Base-by-base conservation (phyloP, 768 basidiomycete species). In the Pleurotus salmoneostramineus region DNA sequence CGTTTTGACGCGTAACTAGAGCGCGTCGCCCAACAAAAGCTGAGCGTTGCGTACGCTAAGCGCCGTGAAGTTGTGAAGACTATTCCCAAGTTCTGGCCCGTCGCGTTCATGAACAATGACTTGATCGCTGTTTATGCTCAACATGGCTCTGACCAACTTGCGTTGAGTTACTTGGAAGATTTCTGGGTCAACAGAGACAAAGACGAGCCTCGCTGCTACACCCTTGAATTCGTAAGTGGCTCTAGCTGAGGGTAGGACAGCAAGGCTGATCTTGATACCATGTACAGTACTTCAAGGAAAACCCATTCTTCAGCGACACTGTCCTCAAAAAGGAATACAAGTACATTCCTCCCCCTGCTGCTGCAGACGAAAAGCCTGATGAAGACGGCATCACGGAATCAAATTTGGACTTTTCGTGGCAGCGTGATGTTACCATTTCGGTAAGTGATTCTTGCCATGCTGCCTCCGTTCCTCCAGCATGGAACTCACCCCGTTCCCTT, bases 251-350 rank as follows among this genome's bases (percentile, higher is more conserved):
- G 34, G 32, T 37, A n/a, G 35, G 50, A 11, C 58, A 43, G 44
- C 21, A 27, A 27, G 21, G 21, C 21, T 27, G 21, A 27, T 40
- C 45, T 47, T 14, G 43, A 31, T 12, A 34, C 35, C 31, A 0
- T 50, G 33, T 11, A 50, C 45, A 94, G 92, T 68, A 89, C 67
- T 94, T 93, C 79, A 91, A 89, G 70, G 81, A 91, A 66, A 94
- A 94, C 74, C 89, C 89, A 17, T 91, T 83, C 75, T 94, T 94
- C 75, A 75, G 77, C 17, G 84, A 93, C 71, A 74, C 75, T 47
- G 81, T 92, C 40, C 70, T 94, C 67, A 91, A 84, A 71, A 94
- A 94, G 74, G 89, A 88, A 69, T 94, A 83, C 78, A 89, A 87
- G 69, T 89, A 83, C 67, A 70, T 80, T 10, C 77, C 84, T 17